phyloP scores from a whole-genome alignment of 768 basidiomycete species.

The Boletus reticulatus region DNA sequence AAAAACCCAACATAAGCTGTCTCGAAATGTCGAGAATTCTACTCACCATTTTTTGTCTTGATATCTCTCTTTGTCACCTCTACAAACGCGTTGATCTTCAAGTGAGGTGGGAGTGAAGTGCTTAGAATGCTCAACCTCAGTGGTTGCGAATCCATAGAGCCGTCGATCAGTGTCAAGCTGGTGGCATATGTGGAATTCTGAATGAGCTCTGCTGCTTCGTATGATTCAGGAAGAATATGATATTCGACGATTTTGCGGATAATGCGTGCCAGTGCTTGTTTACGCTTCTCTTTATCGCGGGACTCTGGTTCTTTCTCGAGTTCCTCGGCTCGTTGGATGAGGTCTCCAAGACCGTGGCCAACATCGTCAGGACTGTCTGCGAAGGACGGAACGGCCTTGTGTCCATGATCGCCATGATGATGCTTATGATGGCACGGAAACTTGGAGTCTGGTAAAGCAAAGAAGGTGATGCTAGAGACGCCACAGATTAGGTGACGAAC shows the following conservation, averaged over 20 bases:
- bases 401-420: background rate
- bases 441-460: constrained; percentile 7
- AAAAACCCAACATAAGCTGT: background rate
- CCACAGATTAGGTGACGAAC: background rate
- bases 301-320: constrained; percentile 44
- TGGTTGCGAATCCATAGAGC: constrained; percentile 42
- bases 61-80: constrained; percentile 12
- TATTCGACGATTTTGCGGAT: constrained; percentile 51
- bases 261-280: constrained; percentile 55
- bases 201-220: constrained; percentile 39
- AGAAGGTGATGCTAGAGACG: constrained; percentile 10
- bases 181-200: constrained; percentile 56
- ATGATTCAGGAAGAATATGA: constrained; percentile 37
- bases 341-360: constrained; percentile 1
- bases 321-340: constrained; percentile 26
- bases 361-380: background rate
- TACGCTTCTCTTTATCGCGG: constrained; percentile 44
- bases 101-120: constrained; percentile 31
- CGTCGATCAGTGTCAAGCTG: constrained; percentile 40
- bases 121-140: constrained; percentile 43
- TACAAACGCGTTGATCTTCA: constrained; percentile 22
- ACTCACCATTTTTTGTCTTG: constrained; percentile 7
- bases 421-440: background rate
- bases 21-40: background rate
- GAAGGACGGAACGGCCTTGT: background rate